These are phyloP conservation scores for Chenopodium quinoa DNA, from an alignment of 148 eudicot genomes.

Conservation along the genomic window DNA sequence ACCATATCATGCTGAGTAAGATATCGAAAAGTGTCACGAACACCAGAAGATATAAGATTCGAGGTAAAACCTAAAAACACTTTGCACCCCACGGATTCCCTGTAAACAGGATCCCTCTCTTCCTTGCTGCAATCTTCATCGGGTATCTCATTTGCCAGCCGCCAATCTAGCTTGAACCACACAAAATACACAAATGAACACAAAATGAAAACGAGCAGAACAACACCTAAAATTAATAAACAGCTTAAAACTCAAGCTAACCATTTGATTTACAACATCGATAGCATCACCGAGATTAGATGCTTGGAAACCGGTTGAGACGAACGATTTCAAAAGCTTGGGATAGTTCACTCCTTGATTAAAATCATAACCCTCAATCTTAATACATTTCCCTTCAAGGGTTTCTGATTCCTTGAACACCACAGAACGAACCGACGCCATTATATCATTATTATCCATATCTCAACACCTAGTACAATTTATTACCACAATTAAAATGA, in stretches of 20 bases:
- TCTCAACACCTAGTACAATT: background rate
- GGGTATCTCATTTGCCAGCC: constrained; percentile 61
- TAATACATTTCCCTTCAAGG: constrained; percentile 53
- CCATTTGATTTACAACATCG: constrained; percentile 81
- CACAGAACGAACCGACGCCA: constrained; percentile 43
- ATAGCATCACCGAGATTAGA: constrained; percentile 89
- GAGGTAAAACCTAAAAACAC: constrained; percentile 91
- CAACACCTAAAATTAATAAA: too few species aligned
- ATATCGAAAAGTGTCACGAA: constrained; percentile 73
- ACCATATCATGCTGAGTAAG: constrained; percentile 91
- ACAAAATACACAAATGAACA: constrained; percentile 20
- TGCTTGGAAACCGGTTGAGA: constrained; percentile 86
- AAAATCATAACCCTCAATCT: constrained; percentile 88
- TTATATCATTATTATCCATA: constrained; percentile 28
- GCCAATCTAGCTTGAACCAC: constrained; percentile 77
- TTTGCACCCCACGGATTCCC: constrained; percentile 74
- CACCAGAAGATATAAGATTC: constrained; percentile 85
- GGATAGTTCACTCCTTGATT: constrained; percentile 66
- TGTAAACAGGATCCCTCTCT: constrained; percentile 50
- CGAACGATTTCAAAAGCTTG: constrained; percentile 50
- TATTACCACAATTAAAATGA: background rate
- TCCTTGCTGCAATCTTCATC: constrained; percentile 68
- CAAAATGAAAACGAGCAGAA: background rate
- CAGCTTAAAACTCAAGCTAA: constrained; percentile 24
- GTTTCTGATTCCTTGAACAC: constrained; percentile 74